phyloP scores from a whole-genome alignment of 768 basidiomycete genomes.

The Termitomyces sp. region DNA sequence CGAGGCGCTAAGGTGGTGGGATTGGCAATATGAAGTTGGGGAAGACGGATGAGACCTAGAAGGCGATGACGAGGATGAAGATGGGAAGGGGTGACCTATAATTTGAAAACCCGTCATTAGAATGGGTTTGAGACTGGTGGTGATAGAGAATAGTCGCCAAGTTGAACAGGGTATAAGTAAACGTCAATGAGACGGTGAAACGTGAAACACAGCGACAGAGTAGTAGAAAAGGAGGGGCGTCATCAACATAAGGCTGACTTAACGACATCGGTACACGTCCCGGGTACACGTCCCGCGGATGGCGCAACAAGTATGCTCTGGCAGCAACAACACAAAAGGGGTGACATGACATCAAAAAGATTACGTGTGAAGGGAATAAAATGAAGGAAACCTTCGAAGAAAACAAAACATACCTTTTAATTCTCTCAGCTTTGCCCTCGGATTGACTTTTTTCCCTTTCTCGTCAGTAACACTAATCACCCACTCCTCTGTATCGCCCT shows the following conservation, averaged over 20 bases:
- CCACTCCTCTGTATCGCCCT: neutral
- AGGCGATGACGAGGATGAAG: neutral
- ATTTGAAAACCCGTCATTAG: neutral
- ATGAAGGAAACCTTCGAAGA: neutral
- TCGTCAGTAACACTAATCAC: conserved; percentile 1
- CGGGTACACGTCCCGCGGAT: no score
- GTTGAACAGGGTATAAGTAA: neutral
- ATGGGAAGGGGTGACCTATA: neutral
- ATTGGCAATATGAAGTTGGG: neutral
- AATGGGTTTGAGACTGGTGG: neutral
- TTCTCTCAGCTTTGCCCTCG: neutral
- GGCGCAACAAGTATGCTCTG: neutral
- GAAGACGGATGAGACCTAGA: conserved; percentile 1
- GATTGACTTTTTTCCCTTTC: neutral
- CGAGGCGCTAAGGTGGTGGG: neutral
- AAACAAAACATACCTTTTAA: conserved; percentile 3
- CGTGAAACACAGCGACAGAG: neutral
- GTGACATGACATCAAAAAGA: no score
- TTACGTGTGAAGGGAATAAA: neutral
- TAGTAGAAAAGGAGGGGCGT: neutral
- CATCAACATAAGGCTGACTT: neutral
- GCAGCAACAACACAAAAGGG: neutral
- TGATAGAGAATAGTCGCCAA: neutral
- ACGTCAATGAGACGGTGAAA: neutral
- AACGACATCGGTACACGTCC: no score